These are phyloP conservation scores for Colletotrichum tropicale DNA, from an alignment of 2,329 filamentous ascomycete species.

Conservation along the genomic window DNA sequence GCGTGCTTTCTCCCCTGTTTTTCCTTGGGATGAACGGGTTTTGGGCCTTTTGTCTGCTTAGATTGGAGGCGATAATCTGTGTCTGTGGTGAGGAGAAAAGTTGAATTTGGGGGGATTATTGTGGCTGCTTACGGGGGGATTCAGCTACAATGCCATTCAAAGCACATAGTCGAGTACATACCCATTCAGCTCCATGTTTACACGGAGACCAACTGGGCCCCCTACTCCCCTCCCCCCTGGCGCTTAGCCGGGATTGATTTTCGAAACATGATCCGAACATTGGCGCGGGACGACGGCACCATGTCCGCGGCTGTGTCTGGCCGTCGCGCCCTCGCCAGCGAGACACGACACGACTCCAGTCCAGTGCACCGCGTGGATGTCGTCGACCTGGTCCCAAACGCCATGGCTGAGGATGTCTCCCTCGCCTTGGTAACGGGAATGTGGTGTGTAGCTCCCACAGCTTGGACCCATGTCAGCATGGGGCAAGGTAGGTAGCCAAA, in stretches of 20 bases:
- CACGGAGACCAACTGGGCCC: not conserved
- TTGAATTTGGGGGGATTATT: too few relatives aligned
- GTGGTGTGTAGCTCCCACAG: not conserved
- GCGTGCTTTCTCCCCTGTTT: not conserved
- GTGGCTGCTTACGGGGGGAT: not conserved
- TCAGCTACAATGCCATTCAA: not conserved
- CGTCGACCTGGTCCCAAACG: not conserved
- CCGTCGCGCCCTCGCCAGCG: not conserved
- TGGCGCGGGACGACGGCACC: slow-evolving; percentile 1
- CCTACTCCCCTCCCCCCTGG: not conserved
- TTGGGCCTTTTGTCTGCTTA: not conserved
- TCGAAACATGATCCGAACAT: slow-evolving; percentile 10
- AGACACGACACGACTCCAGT: not conserved
- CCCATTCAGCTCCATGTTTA: not conserved
- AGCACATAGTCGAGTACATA: too few relatives aligned
- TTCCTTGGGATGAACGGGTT: not conserved
- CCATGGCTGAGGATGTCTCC: not conserved
- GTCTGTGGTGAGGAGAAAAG: too few relatives aligned
- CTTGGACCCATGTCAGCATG: not conserved
- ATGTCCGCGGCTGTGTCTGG: not conserved
- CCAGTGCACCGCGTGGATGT: not conserved
- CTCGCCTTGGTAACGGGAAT: not conserved
- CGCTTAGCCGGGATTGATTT: not conserved
- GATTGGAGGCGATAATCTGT: not conserved
- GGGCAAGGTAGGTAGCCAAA: not conserved